Base-by-base conservation (phyloP, 2,329 filamentous ascomycete genomes). In the Colletotrichum sp. region DNA sequence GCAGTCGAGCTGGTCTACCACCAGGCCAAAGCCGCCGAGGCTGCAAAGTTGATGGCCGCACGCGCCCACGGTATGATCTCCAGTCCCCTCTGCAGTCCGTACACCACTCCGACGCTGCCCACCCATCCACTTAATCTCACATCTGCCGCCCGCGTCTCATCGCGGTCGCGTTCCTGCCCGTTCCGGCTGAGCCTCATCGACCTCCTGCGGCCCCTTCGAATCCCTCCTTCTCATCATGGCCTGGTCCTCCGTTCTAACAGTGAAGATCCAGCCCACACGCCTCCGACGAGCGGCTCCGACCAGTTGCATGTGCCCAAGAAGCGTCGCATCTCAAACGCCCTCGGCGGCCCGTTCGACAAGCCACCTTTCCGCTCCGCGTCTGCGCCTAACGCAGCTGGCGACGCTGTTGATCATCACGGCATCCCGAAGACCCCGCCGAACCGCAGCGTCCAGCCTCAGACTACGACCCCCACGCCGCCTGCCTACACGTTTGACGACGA, bases 401-500 rank as follows among this genome's bases (percentile, higher is more conserved):
- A n/a, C 12, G n/a, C 43, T 55, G 34, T 13, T 24, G 43, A 52
- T 52, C 43, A 52, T 60, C 71, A 28, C 26, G 21, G 58, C 32
- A 24, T 24, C 12, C 72, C 72, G 13, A 36, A n/a, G 18, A 75
- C 72, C 12, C 72, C 72, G 30, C 61, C 60, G 34, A 60, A 36
- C 26, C 58, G 34, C n/a, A 30, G 32, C 15, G 15, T 12, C n/a
- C 58, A 58, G 21, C 36, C 15, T 34, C 24, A 43, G 13, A 24
- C 7, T 28, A 34, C 24, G n/a, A 56, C 26, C 67, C 67, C 67
- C 28, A 75, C 73, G 8, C 73, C 69, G n/a, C 36, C 62, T 4
- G 61, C 73, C 3, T 34, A 75, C 43, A 72, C 69, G 1, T 75
- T 75, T 18, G 32, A 60, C 30, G 73, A 75, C 18, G 73, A 75